Evolutionary conservation across 2,329 filamentous ascomycete genomes (phyloP), one percentile per base, ranked within the genome.

Genomic region (Escovopsis sp.): DNA sequence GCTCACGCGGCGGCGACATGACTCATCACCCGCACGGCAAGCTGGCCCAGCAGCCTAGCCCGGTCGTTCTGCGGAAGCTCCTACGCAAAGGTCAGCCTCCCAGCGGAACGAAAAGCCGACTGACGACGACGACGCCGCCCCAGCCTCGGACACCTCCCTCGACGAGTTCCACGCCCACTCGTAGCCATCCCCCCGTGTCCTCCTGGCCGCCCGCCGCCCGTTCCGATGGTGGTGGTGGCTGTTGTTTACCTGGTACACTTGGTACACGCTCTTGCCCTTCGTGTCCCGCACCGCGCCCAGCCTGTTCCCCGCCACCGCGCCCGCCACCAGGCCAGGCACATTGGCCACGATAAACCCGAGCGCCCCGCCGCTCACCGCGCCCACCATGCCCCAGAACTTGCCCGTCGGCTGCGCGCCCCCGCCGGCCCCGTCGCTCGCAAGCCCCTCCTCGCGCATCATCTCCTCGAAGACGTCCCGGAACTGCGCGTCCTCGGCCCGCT

Each of bases 301-400:
- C 35, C 87, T 63, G 59, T 94, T 96, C 10, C 90, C 90, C 1
- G 87, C 88, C 3, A 94, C 87, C 3, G 84, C 85, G 3, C 90
- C 90, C 1, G 88, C 88, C 27, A 96, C 57, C 49, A 88, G 70
- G 0, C 90, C 90, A 0, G 88, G 83, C 33, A 94, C 74, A 53
- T 96, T 96, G 19, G 79, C 90, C 18, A 96, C 71, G 46, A 98
- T 98, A 56, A 96, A 96, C 0, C 90, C 90, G 55, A 98, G 70
- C 3, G 85, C 83, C 11, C 79, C 88, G 23, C 90, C 90, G 51
- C 84, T 90, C 28, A 88, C 57, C 2, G 85, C 86, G 3, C 90
- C 90, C 1, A 94, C 54, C 43, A 94, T 57, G 38, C 76, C 70
- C 88, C 90, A 98, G 57, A 98, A 93, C 46, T 76, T 76, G 41